Base-by-base conservation (phyloP, 1,284 basidiomycete genomes). In the Ganoderma boninense region DNA sequence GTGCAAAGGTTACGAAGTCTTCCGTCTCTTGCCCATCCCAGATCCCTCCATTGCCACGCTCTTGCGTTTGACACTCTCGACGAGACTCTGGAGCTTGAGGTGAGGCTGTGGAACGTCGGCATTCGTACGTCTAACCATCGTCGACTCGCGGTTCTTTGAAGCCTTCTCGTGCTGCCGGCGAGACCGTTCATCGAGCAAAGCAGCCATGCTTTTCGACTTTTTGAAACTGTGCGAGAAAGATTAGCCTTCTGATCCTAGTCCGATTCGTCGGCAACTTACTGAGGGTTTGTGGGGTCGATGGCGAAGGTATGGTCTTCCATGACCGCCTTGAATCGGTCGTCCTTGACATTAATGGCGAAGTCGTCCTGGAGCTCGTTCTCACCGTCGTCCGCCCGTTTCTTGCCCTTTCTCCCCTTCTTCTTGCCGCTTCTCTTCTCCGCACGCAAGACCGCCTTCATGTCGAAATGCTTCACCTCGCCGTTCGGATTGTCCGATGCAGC, bases 261-360 rank as follows among this genome's bases (percentile, higher is more conserved):
- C 20, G 16, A 29, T 32, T 16, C 26, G 32, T 14, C 14, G 54
- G 20, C 7, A 13, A 86, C 95, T 75, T 78, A 97, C 96, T 92
- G 94, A 79, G 97, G 96, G 83, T 99, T 95, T 62, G 91, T 95
- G 26, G 98, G 97, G 80, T 99, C 98, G 75, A 99, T 96, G 0
- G 97, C 97, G 78, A 95, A 99, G 59, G 92, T 89, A 77, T 96
- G 91, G 78, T 99, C 95, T 74, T 98, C 95, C 79, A 97, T 93
- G 62, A 99, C 79, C 13, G 89, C 92, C 74, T 89, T 89, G 87
- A 99, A 99, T 38, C 98, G 92, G 5, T 93, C 89, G 78, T 99
- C 98, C 75, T 90, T 89, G 68, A 96, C 90, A 79, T 99, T 87
- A 76, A 99, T 91, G 63, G 86, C 82, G 82, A 99, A 99, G 69